Percentiles rank a stretch among this genome's conserved stretches.
Conservation (phyloP, 169 alveolate species). For the Eimeria necatrix region DNA sequence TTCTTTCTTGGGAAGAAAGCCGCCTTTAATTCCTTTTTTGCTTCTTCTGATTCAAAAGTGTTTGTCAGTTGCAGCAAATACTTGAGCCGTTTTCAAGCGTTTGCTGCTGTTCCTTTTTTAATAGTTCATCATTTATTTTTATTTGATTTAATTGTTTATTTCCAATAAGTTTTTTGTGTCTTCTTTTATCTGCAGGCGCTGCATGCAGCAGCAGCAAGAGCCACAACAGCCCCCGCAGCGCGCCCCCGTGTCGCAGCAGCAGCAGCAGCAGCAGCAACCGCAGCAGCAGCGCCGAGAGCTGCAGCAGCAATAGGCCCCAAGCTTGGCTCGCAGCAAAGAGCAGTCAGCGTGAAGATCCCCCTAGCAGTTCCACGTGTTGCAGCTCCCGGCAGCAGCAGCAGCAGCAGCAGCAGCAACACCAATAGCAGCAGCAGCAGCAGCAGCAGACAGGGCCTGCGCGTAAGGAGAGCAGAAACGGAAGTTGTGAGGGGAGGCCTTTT, state of each 20-base stretch:
- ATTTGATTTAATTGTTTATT: too few species aligned
- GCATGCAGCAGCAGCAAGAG: background rate
- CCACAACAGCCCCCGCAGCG: too few species aligned
- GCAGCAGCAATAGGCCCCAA: background rate
- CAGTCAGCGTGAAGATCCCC: background rate
- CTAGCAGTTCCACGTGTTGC: too few species aligned
- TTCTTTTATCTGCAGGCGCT: background rate
- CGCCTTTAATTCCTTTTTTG: too few species aligned
- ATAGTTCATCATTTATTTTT: too few species aligned
- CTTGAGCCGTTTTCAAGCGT: too few species aligned
- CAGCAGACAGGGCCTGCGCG: constrained; percentile 13
- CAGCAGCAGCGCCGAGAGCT: background rate
- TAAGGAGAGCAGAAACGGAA: constrained; percentile 39
- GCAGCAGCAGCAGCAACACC: background rate
- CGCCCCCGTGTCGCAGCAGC: background rate
- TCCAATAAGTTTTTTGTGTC: background rate
- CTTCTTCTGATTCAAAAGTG: too few species aligned
- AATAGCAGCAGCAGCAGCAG: constrained; percentile 5
- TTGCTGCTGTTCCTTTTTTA: background rate
- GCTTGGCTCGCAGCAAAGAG: background rate
- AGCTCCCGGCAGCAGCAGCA: too few species aligned
- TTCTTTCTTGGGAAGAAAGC: too few species aligned
- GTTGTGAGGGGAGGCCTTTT: background rate
- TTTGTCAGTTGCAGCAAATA: too few species aligned
- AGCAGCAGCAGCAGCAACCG: background rate